Conservation (phyloP, 139 green algal genomes). For the Chlorella sp. region DNA sequence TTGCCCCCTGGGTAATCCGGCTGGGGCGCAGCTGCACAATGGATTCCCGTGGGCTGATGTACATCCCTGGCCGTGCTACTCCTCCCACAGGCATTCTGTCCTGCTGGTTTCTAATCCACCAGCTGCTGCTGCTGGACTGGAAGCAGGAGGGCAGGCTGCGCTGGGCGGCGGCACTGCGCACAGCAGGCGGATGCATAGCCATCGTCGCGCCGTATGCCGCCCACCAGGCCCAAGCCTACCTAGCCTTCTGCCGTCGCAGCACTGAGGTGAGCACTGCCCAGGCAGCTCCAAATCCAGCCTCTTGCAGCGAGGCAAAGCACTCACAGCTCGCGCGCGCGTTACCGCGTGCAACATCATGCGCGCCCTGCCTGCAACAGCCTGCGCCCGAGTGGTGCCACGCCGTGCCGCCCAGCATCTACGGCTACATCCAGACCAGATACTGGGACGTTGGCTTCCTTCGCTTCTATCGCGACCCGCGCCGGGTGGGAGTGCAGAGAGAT, state of each 20-base stretch:
- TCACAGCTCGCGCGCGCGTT: too few relatives aligned
- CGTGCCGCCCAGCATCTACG: conserved; percentile 71
- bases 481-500: conserved; percentile 44
- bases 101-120: conserved; percentile 39
- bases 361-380: neutral
- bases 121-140: neutral
- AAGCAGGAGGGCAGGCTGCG: neutral
- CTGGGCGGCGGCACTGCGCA: neutral
- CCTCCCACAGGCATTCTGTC: too few relatives aligned
- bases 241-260: conserved; percentile 35
- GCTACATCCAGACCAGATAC: conserved; percentile 83
- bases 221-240: conserved; percentile 39
- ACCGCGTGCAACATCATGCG: too few relatives aligned
- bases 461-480: conserved; percentile 64
- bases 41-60: too few relatives aligned
- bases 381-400: conserved; percentile 65
- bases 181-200: neutral
- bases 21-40: too few relatives aligned
- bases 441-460: conserved; percentile 82
- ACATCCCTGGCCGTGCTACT: too few relatives aligned
- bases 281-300: conserved; percentile 2
- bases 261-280: neutral
- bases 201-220: conserved; percentile 27
- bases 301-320: too few relatives aligned
- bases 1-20: too few relatives aligned